Conservation (phyloP, 2,329 filamentous ascomycete genomes). For the Claviceps pusilla region DNA sequence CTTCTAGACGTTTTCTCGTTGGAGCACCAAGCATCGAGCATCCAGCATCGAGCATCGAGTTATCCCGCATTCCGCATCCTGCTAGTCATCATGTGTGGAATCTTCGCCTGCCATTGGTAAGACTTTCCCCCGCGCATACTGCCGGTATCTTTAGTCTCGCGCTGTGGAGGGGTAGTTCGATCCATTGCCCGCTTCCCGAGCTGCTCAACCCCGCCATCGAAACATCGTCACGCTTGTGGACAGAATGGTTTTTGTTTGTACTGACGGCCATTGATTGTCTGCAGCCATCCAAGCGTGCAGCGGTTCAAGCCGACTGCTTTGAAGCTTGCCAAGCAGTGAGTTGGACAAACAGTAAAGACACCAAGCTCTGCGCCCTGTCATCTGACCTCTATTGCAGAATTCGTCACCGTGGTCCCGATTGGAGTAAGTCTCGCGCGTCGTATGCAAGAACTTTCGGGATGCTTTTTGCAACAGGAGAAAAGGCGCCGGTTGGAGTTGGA, state of each 20-base stretch:
- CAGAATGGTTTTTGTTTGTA: neutral
- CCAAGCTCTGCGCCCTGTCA: neutral
- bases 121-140: slow-evolving; percentile 17
- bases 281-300: slow-evolving; percentile 76
- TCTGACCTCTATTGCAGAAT: slow-evolving; percentile 38
- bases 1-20: neutral
- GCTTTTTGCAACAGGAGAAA: too few species aligned
- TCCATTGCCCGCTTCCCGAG: slow-evolving; percentile 6
- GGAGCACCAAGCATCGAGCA: neutral
- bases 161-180: slow-evolving; percentile 16
- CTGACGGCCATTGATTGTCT: slow-evolving; percentile 5
- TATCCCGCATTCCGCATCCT: neutral
- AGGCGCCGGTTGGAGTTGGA: too few species aligned
- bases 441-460: neutral
- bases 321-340: slow-evolving; percentile 86
- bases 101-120: slow-evolving; percentile 88
- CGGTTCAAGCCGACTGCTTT: slow-evolving; percentile 93
- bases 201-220: slow-evolving; percentile 17
- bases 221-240: neutral
- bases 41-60: too few species aligned
- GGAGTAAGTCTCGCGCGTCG: slow-evolving; percentile 54
- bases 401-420: slow-evolving; percentile 93
- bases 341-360: slow-evolving; percentile 11
- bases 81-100: slow-evolving; percentile 71
- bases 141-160: neutral